These are phyloP conservation scores for Saturnispora bothae DNA, from an alignment of 805 yeast genomes.

Conservation along the genomic window DNA sequence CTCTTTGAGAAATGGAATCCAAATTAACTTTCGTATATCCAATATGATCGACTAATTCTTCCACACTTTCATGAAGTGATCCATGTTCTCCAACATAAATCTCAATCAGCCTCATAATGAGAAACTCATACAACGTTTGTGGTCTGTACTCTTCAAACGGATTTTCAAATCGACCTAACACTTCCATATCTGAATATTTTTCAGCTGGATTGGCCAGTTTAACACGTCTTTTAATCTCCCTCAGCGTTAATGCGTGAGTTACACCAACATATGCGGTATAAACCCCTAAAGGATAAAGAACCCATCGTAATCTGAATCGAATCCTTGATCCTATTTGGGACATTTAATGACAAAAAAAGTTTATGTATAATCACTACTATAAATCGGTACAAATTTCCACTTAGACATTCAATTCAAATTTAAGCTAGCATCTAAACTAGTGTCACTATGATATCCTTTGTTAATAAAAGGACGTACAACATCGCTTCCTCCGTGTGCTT, in stretches of 20 bases:
- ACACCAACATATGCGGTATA: constrained; percentile 60
- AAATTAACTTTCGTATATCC: constrained; percentile 52
- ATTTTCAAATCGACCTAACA: constrained; percentile 76
- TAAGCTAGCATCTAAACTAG: background rate
- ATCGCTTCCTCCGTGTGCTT: constrained; percentile 10
- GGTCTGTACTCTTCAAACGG: constrained; percentile 87
- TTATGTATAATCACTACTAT: too few relatives aligned
- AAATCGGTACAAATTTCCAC: too few relatives aligned
- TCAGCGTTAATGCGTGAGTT: constrained; percentile 41
- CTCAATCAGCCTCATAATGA: constrained; percentile 62
- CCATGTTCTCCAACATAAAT: constrained; percentile 38
- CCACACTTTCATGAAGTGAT: constrained; percentile 39
- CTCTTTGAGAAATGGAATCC: constrained; percentile 20
- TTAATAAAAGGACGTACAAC: constrained; percentile 3
- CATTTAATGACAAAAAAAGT: background rate
- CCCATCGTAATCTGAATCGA: constrained; percentile 17
- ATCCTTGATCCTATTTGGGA: background rate
- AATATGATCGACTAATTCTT: constrained; percentile 42
- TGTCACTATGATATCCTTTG: constrained; percentile 7
- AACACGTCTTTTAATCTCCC: background rate
- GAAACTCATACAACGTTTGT: constrained; percentile 81
- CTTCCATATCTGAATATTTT: constrained; percentile 37
- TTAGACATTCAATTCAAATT: too few relatives aligned
- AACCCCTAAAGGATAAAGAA: constrained; percentile 33
- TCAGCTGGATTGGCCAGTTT: constrained; percentile 5